Evolutionary conservation across 2,329 filamentous ascomycete genomes (phyloP).

Genomic region (Colletotrichum sp.): DNA sequence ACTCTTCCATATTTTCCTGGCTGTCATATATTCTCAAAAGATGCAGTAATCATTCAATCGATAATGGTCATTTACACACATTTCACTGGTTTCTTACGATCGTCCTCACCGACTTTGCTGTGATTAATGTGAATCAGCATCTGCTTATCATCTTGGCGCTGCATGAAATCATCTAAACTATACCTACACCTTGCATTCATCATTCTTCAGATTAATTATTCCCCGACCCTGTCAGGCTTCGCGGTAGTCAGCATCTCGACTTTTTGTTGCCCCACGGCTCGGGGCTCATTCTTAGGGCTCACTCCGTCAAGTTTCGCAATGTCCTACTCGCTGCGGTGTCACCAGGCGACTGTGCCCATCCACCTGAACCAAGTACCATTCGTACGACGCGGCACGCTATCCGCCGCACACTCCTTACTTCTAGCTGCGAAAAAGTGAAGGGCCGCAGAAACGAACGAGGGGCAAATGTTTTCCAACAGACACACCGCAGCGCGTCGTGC

Average conservation of each 20-base stretch:
- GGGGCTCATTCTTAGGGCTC: background rate
- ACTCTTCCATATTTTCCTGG: background rate
- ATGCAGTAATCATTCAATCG: slow-evolving; percentile 15
- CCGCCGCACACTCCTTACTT: background rate
- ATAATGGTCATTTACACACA: slow-evolving; percentile 3
- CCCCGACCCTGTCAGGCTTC: background rate
- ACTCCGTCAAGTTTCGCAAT: background rate
- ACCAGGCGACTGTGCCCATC: background rate
- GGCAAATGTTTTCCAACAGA: background rate
- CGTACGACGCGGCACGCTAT: background rate
- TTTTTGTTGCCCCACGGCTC: background rate
- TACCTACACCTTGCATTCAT: background rate
- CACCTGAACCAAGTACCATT: background rate
- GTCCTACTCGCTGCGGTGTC: background rate
- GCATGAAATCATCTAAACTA: background rate
- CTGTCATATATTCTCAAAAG: slow-evolving; percentile 14
- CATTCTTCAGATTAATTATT: background rate
- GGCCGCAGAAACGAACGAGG: background rate
- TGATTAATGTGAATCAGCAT: background rate
- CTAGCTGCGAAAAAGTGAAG: background rate
- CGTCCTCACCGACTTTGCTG: background rate
- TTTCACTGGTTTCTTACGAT: background rate
- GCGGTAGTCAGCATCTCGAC: background rate
- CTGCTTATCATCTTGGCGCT: background rate
- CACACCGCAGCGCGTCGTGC: background rate